Base-by-base conservation (phyloP, 257 asterid species). In the Parsonsia alboflavescens region DNA sequence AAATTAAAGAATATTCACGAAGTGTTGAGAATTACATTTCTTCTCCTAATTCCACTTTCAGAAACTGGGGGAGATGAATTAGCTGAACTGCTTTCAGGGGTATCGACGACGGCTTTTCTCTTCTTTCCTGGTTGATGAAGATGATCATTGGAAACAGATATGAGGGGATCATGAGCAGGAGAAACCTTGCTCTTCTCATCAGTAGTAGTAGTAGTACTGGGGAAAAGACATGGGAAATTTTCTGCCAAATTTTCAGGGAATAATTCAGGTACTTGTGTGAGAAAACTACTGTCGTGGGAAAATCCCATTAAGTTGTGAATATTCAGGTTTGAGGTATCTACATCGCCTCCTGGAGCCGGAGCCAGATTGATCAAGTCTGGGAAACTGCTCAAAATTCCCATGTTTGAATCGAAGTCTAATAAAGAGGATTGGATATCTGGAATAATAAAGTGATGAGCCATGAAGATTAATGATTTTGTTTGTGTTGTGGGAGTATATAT, bases 31-130 rank as follows among this genome's bases (percentile, higher is more conserved):
- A 86, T 79, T 75, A 89, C 96, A 44, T 70, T 80, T 79, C 76
- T 79, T 79, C 79, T 82, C 48, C 56, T 61, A 22, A 12, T 85
- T 42, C 80, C 86, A 78, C 53, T 85, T 24, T 83, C 82, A 45
- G 90, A 89, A 75, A 62, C 76, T 41, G 85, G 87, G 79, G 86
- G 84, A 76, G 96, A 88, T 12, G 96, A 87, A 74, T 91, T 70
- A 0, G 80, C 84, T 30, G 85, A 84, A 62, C 84, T 88, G 72
- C 82, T 80, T 64, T 87, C 89, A 1, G 87, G 86, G 17, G 84
- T 77, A 50, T 53, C 89, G 53, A n/a, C 52, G 11, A 50, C 1
- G 10, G 72, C 78, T 81, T 83, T 91, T 77, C 96, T 83, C 73
- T 89, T 89, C 82, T 71, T 83, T 7, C 67, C 82, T 6, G 68